These are phyloP conservation scores for Aspergillus ruber DNA, from an alignment of 2,329 filamentous ascomycete species.

Conservation along the genomic window DNA sequence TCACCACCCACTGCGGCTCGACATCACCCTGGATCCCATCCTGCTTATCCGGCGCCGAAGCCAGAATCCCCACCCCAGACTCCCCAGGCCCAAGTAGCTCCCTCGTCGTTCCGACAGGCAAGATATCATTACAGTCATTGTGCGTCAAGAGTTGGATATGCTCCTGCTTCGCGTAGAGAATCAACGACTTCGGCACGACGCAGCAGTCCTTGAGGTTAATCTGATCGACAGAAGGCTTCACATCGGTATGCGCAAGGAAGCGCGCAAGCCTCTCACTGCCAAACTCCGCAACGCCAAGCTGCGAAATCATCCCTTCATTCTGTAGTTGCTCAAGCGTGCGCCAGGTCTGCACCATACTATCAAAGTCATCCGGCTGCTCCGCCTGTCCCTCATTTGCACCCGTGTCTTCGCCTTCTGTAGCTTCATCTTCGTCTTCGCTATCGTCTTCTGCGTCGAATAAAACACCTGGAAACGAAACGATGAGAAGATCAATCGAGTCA, in stretches of 20 bases:
- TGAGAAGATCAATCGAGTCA: constrained; percentile 73
- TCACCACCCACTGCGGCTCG: constrained; percentile 86
- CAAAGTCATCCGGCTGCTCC: constrained; percentile 45
- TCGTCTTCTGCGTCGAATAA: constrained; percentile 91
- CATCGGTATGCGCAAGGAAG: constrained; percentile 64
- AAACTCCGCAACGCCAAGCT: constrained; percentile 85
- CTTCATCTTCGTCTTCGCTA: constrained; percentile 59
- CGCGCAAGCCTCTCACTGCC: constrained; percentile 73
- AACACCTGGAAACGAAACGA: constrained; percentile 87
- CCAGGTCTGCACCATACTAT: constrained; percentile 62
- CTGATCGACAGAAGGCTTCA: constrained; percentile 81
- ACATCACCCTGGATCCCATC: constrained; percentile 67
- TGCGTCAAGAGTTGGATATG: constrained; percentile 86
- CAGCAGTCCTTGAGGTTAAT: constrained; percentile 96
- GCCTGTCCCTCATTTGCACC: constrained; percentile 30
- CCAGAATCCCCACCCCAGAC: constrained; percentile 69
- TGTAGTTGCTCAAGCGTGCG: constrained; percentile 66
- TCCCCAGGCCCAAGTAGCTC: constrained; percentile 71
- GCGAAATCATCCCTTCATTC: constrained; percentile 61
- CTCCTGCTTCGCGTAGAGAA: constrained; percentile 74
- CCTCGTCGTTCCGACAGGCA: constrained; percentile 76
- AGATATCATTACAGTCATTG: constrained; percentile 85
- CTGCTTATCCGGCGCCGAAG: constrained; percentile 47
- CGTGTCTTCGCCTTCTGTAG: constrained; percentile 47
- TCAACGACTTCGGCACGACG: constrained; percentile 82